A percentile compares a stretch with the other conserved stretches of the same genome.
These are phyloP conservation scores for Mycena amicta DNA, from an alignment of 768 basidiomycete species.

Conservation along the genomic window DNA sequence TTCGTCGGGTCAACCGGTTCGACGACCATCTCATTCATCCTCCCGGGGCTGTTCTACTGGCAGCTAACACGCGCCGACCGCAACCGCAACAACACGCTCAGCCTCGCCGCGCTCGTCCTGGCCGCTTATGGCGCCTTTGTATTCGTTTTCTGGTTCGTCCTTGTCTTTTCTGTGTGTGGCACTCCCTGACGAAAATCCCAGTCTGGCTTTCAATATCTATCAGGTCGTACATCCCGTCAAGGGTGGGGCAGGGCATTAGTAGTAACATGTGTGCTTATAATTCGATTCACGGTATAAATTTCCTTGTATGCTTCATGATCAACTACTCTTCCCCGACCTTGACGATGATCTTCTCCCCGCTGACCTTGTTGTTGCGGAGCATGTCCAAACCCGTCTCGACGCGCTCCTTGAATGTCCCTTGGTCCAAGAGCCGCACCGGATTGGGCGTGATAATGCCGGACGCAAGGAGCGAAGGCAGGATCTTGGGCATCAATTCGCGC, in stretches of 20 bases:
- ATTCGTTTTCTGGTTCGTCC: conserved; percentile 84
- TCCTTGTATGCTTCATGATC: no score
- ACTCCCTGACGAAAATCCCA: conserved; percentile 32
- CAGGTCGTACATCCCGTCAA: conserved; percentile 46
- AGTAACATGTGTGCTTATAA: no score
- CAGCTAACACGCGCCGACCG: conserved; percentile 77
- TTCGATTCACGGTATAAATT: no score
- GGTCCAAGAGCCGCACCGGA: conserved; percentile 40
- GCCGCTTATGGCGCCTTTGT: conserved; percentile 76
- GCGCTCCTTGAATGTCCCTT: conserved; percentile 45
- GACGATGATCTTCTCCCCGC: conserved; percentile 53
- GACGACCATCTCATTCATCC: conserved; percentile 95
- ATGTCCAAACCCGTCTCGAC: conserved; percentile 45
- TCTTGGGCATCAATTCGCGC: conserved; percentile 47
- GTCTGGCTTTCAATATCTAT: conserved; percentile 82
- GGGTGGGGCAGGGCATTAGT: conserved; percentile 26
- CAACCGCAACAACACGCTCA: conserved; percentile 47
- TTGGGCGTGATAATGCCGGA: conserved; percentile 44
- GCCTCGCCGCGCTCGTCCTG: conserved; percentile 66
- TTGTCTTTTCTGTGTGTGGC: not conserved
- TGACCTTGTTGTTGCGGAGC: conserved; percentile 48
- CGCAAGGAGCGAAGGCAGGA: conserved; percentile 45
- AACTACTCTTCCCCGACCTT: no score
- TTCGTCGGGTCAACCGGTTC: conserved; percentile 98
- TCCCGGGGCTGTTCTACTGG: conserved; percentile 93